Evolutionary conservation across 371 early-diverging fungal genomes (phyloP), one percentile per base, ranked within the genome.

Genomic region (Nematocida displodere): DNA sequence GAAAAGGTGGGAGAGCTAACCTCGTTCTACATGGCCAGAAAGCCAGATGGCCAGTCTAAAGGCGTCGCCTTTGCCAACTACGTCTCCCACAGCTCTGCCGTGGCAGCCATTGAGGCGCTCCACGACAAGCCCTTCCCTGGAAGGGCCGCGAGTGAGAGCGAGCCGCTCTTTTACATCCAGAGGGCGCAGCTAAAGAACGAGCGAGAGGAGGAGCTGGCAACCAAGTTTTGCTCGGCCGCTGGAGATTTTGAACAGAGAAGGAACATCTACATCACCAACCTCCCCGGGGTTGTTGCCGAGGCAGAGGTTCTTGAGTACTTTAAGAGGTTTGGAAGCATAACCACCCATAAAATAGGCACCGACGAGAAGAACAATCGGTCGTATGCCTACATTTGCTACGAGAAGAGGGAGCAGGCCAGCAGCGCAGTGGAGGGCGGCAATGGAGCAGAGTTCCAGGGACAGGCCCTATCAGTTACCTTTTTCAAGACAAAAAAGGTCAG

Each of bases 41-140:
- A 77, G 34, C 85, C 83, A 36, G 87, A 89, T 44, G 92, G 92
- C 40, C 81, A 79, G 76, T 31, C 75, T 11, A 91, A 89, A 84
- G 97, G 99, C 36, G 95, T 92, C 84, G 97, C 95, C 66, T 97
- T 94, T 79, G 96, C 95, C 56, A 97, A 99, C 87, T 99, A 92
- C 84, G 94, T 94, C 85, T 91, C 88, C 44, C 85, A 87, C 77
- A 95, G 94, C 82, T 87, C 90, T 76, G 99, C 99, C 68, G 89
- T 91, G 48, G 87, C 85, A 49, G 99, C 97, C 68, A 97, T 99
- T 86, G 88, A 90, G 84, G 88, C 89, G 80, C 93, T 96, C 82
- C 92, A 97, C 85, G 96, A 93, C 76, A 95, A 95, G 85, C 52
- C 88, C 91, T 83, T 91, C 90, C 66, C 95, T 92, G 59, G 88